Base-by-base conservation (phyloP, 495 filamentous ascomycete species). In the Cryomyces minteri region DNA sequence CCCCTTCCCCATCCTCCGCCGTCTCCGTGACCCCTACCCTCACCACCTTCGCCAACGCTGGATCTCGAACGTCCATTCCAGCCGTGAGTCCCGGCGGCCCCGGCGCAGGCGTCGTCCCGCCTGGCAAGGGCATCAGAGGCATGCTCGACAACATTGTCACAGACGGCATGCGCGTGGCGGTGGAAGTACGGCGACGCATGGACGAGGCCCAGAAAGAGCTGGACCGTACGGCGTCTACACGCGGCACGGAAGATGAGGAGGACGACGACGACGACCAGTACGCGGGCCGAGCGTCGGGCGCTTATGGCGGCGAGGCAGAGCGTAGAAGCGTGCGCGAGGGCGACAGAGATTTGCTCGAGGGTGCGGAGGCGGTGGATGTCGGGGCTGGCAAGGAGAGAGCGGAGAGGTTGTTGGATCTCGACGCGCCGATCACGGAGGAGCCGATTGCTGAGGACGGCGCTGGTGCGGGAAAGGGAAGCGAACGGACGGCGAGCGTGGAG, bases 61-160 rank as follows among this genome's bases (percentile, higher is more conserved):
- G 18, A 29, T 28, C 10, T 9, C 9, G 25, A 12, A 43, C 30
- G 2, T 34, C 50, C 18, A 54, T 57, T 5, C 57, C 59, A 11
- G 43, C 33, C 6, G 38, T 47, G 8, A 62, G 68, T 34, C 55
- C 66, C n/a, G 40, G 58, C 40, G 56, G 58, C 36, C 58, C 62
- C 0, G 54, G 61, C 12, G 18, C 18, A 25, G 18, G 18, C 18
- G 18, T 25, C 2, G 73, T 75, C 0, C 72, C 72, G 0, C 79
- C 82, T 0, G 72, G 76, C 6, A 84, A 85, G 46, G 85, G 90
- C 8, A 69, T 98, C 6, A 71, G 90, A 31, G 90, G 90, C 11
- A 88, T 98, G 43, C 63, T 98, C 8, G 90, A 98, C 60, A 93
- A 93, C 53, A 95, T 98, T 48, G 90, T 95, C 48, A 87, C 81